Evolutionary conservation across 1,139 yeast species (phyloP).

Genomic region (Yamadazyma jaroonii): DNA sequence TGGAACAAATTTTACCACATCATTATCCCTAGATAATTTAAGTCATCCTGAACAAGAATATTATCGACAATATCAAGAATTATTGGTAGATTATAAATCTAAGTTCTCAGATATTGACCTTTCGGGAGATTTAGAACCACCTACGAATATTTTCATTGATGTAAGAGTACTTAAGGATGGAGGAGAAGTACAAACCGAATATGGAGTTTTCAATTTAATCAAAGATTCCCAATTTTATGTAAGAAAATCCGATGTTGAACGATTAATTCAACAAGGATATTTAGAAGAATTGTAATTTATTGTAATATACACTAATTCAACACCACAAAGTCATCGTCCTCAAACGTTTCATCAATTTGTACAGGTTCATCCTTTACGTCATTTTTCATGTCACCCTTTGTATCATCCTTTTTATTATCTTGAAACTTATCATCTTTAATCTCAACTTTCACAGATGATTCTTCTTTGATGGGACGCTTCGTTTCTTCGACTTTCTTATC

Average conservation of each 20-base stretch:
- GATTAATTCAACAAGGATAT: slow-evolving; percentile 92
- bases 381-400: too few species aligned
- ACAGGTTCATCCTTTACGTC: too few species aligned
- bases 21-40: slow-evolving; percentile 46
- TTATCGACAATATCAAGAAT: slow-evolving; percentile 63
- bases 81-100: slow-evolving; percentile 75
- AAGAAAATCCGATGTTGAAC: slow-evolving; percentile 88
- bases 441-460: background rate
- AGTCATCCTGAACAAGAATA: slow-evolving; percentile 83
- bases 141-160: slow-evolving; percentile 86
- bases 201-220: slow-evolving; percentile 92
- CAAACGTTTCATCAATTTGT: too few species aligned
- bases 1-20: slow-evolving; percentile 28
- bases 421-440: background rate
- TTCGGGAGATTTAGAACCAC: slow-evolving; percentile 86
- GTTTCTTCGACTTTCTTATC: slow-evolving; percentile 2
- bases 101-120: slow-evolving; percentile 82
- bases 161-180: slow-evolving; percentile 92
- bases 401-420: too few species aligned
- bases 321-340: background rate
- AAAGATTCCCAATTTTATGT: slow-evolving; percentile 95
- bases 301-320: slow-evolving; percentile 6
- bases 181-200: slow-evolving; percentile 96
- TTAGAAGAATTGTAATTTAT: slow-evolving; percentile 61
- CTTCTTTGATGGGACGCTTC: slow-evolving; percentile 1